Evolutionary conservation across 1,284 basidiomycete species (phyloP).

Genomic region (Caloboletus inedulis): DNA sequence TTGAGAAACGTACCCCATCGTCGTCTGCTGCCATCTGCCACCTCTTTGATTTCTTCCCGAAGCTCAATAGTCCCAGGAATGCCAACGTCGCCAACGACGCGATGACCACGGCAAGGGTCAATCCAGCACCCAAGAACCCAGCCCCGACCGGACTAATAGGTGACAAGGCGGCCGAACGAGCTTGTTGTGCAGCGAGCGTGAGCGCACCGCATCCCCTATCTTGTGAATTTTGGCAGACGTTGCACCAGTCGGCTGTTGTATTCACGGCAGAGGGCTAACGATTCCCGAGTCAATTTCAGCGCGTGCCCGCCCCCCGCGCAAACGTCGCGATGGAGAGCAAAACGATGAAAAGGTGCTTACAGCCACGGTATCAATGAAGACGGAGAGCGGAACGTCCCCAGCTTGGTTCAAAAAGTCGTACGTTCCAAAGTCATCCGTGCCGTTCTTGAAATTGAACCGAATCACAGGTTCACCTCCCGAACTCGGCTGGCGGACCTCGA

Average conservation of each 20-base stretch:
- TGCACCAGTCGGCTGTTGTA: constrained; percentile 57
- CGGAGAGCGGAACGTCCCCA: constrained; percentile 54
- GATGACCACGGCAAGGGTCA: constrained; percentile 47
- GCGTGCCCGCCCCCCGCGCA: neutral
- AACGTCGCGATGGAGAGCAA: neutral
- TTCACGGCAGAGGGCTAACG: constrained; percentile 48
- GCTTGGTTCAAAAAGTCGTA: constrained; percentile 63
- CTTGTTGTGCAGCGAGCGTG: constrained; percentile 36
- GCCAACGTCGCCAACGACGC: constrained; percentile 40
- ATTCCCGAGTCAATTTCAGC: constrained; percentile 5
- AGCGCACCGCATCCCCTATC: constrained; percentile 57
- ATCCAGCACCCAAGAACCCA: constrained; percentile 62
- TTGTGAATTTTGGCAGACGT: constrained; percentile 50
- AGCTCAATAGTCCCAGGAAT: constrained; percentile 46
- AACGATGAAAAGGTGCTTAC: constrained; percentile 31
- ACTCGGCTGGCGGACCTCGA: constrained; percentile 61
- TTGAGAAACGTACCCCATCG: constrained; percentile 20
- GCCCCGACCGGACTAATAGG: constrained; percentile 55
- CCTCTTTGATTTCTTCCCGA: constrained; percentile 29
- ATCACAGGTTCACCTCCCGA: constrained; percentile 51
- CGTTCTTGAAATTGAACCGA: constrained; percentile 79
- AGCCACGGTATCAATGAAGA: constrained; percentile 51
- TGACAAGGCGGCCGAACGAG: constrained; percentile 32
- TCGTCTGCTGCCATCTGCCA: constrained; percentile 6
- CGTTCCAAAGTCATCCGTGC: constrained; percentile 54